Evolutionary conservation across 768 basidiomycete genomes (phyloP).

Genomic region (Tylopilus plumbeoviolaceoides): DNA sequence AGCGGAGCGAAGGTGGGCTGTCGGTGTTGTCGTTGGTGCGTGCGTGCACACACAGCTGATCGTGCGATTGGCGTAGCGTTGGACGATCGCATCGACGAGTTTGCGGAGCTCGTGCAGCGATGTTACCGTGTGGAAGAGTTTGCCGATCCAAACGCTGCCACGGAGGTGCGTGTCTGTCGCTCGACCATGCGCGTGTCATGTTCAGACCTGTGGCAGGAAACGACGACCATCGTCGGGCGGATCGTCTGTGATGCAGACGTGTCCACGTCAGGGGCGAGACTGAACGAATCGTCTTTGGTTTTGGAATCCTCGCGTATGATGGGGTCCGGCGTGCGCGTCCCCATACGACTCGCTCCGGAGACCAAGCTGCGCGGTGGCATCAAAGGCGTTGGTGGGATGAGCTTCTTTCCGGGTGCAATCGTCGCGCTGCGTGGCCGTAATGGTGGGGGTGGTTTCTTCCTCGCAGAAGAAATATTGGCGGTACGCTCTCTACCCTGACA

Average conservation of each 20-base stretch:
- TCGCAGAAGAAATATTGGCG: slow-evolving; percentile 74
- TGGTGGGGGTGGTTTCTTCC: slow-evolving; percentile 85
- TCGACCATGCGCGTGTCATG: background rate
- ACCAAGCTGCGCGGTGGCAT: slow-evolving; percentile 63
- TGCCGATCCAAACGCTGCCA: slow-evolving; percentile 65
- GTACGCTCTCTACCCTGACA: slow-evolving; percentile 42
- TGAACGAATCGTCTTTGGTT: slow-evolving; percentile 68
- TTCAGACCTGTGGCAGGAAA: slow-evolving; percentile 41
- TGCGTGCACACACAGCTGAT: background rate
- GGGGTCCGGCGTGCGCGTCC: slow-evolving; percentile 59
- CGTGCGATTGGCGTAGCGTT: slow-evolving; percentile 46
- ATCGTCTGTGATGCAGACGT: slow-evolving; percentile 67
- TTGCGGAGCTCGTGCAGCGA: slow-evolving; percentile 65
- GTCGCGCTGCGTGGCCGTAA: slow-evolving; percentile 85
- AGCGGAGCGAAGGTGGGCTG: slow-evolving; percentile 70
- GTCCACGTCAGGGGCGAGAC: slow-evolving; percentile 51
- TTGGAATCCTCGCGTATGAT: slow-evolving; percentile 84
- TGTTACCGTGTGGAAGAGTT: slow-evolving; percentile 71
- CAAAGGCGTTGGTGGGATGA: slow-evolving; percentile 59
- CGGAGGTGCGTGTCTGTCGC: slow-evolving; percentile 40
- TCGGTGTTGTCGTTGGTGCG: slow-evolving; percentile 1
- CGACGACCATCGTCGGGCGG: slow-evolving; percentile 68
- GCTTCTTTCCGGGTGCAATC: slow-evolving; percentile 87
- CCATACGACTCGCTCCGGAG: slow-evolving; percentile 64
- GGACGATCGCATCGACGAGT: slow-evolving; percentile 85